Conservation (phyloP, 129 eudicot genomes). For the Tanacetum coccineum region DNA sequence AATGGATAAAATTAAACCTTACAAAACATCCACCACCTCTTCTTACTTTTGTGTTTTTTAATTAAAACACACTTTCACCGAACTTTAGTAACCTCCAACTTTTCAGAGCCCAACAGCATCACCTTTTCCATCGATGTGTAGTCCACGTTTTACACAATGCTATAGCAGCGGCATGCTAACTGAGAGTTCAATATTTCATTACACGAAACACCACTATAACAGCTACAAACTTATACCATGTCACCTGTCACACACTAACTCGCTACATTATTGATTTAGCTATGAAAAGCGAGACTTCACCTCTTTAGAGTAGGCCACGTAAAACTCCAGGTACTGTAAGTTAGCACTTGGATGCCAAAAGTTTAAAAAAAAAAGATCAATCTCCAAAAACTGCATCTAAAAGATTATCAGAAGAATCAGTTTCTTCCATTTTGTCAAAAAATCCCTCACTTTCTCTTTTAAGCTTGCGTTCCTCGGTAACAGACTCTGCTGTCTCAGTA, state of each 20-base stretch:
- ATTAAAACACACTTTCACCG: too few species aligned
- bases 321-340: not conserved
- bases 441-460: slow-evolving; percentile 63
- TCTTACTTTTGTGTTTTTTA: too few species aligned
- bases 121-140: not conserved
- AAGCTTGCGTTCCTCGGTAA: slow-evolving; percentile 66
- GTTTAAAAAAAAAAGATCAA: slow-evolving; percentile 11
- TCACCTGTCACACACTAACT: not conserved
- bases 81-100: too few species aligned
- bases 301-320: not conserved
- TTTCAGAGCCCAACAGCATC: not conserved
- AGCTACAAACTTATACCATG: not conserved
- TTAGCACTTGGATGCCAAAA: slow-evolving; percentile 10
- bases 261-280: not conserved
- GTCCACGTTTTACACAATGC: not conserved
- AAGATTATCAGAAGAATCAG: slow-evolving; percentile 63
- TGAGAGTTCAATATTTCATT: too few species aligned
- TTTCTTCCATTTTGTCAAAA: slow-evolving; percentile 52
- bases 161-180: not conserved
- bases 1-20: too few species aligned
- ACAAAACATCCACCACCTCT: too few species aligned
- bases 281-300: not conserved
- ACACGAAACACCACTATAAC: not conserved
- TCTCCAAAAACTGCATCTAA: slow-evolving; percentile 64
- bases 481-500: slow-evolving; percentile 66